Base-by-base conservation (phyloP, 768 basidiomycete genomes). In the Ramaria rubella region DNA sequence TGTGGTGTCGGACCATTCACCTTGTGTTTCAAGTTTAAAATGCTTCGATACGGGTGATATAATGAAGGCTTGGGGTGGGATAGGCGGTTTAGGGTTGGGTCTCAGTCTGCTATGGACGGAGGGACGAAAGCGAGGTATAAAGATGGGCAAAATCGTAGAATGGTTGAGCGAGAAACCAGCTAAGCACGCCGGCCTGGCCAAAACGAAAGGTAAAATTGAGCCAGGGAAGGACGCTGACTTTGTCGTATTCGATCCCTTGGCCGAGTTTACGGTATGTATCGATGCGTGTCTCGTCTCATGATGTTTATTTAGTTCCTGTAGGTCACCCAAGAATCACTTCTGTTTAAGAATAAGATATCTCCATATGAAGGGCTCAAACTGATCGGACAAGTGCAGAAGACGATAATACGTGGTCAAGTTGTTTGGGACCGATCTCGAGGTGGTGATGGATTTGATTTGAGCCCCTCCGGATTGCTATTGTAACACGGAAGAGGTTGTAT, bases 1-100 rank as follows among this genome's bases (percentile, higher is more conserved):
- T 65, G 84, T 98, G 52, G 94, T 98, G 6, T 95, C 93, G 52
- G 95, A 99, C 72, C 95, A 99, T 67, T 94, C 90, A 60, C 94
- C 94, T 15, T 97, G 94, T 69, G 77, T 88, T 12, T 73, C 81
- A 23, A 82, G 85, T 62, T 73, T 99, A 58, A 99, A 98, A 75
- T 80, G 79, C 59, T 68, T 76, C 5, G 84, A 85, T 27, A 77
- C 80, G 42, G 90, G 93, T 1, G 80, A 94, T 64, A 77, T 97
- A 59, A 89, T 96, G 86, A 69, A 73, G 21, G 90, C 94, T 0
- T 97, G 95, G 95, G 95, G 95, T 40, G 95, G 95, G 0, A 90
- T 99, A 60, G 88, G 87, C 59, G 86, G 90, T 4, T 77, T 99
- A 23, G 95, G 95, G 3, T 75, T 98, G 17, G 96, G 95, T 0